Evolutionary conservation across 768 basidiomycete species (phyloP), one percentile per base, ranked within the genome.

Genomic region (Tylopilus sp.): DNA sequence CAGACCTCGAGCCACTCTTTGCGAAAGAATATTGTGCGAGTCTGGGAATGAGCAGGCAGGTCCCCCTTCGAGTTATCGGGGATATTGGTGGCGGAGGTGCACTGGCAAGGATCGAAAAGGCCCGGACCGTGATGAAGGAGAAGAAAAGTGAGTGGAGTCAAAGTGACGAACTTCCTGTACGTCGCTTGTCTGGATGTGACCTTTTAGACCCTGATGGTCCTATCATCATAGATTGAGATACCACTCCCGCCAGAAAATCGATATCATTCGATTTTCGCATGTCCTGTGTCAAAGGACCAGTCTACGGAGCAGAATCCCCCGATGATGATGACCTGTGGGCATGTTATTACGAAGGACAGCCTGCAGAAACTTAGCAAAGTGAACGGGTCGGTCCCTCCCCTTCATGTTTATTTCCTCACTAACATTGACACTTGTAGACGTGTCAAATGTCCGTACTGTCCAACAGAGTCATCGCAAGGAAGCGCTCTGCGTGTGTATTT

Each of bases 211-310:
- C 42, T 63, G 36, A 59, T 21, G 17, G 9, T 16, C 30, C 41
- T 34, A 37, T 47, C 41, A 54, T 22, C 50, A 1, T 59, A 98
- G 96, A 94, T 99, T 62, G 96, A 98, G 73, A 91, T 98, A 57
- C 91, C 91, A 1, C 67, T 98, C 12, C 82, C 89, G 1, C 77
- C 90, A 2, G 85, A 89, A 58, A 88, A 95, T 63, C 80, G 93
- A 26, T 98, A 95, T 71, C 97, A 99, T 69, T 97, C 95, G 1
- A 88, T 98, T 52, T 98, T 99, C 69, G 86, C 93, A 43, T 99
- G 97, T 70, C 92, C 97, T 0, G 97, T 99, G 21, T 96, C 93
- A 10, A 98, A 98, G 72, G 96, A 98, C 63, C 96, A 97, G 72
- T 86, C 93, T 22, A 95, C 91, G 5, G 88, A 92, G 48, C 71